phyloP scores from a whole-genome alignment of 441 rosid species.

The Breynia disticha region DNA sequence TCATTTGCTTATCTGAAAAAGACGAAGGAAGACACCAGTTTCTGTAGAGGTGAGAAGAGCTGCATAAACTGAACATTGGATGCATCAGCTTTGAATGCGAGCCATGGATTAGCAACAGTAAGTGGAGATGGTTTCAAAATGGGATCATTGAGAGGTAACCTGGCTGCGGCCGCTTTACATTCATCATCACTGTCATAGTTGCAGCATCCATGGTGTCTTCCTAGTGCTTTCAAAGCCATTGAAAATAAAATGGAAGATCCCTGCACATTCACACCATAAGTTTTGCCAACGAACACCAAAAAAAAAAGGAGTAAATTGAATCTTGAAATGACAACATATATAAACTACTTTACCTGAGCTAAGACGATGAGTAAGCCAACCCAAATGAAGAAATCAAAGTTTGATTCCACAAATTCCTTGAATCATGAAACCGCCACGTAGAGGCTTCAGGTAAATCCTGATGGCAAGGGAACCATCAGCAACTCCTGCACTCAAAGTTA shows the following conservation, averaged over 20 bases:
- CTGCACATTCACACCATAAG: constrained; percentile 14
- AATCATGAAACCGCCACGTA: constrained; percentile 41
- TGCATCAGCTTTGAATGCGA: constrained; percentile 13
- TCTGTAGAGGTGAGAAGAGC: not conserved
- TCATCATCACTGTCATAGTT: constrained; percentile 26
- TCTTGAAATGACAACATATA: too few relatives aligned
- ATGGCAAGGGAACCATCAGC: not conserved
- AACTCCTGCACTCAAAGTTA: too few relatives aligned
- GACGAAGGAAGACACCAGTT: not conserved
- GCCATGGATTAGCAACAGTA: constrained; percentile 11
- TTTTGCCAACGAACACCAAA: too few relatives aligned
- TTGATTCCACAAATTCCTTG: constrained; percentile 34
- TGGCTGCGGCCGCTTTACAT: constrained; percentile 7
- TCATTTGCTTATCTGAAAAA: constrained; percentile 19
- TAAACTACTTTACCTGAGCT: constrained; percentile 37
- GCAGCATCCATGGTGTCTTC: constrained; percentile 9
- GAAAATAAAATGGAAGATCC: constrained; percentile 29
- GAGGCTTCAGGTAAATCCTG: constrained; percentile 59
- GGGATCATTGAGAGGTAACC: constrained; percentile 29
- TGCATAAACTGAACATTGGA: constrained; percentile 18
- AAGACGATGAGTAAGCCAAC: constrained; percentile 25
- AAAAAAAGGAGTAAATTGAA: too few relatives aligned
- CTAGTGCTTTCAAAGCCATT: constrained; percentile 28
- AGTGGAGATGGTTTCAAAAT: constrained; percentile 18
- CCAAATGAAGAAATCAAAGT: constrained; percentile 34